These are phyloP conservation scores for Copromyces sp. DNA, from an alignment of 495 filamentous ascomycete genomes.

Conservation along the genomic window DNA sequence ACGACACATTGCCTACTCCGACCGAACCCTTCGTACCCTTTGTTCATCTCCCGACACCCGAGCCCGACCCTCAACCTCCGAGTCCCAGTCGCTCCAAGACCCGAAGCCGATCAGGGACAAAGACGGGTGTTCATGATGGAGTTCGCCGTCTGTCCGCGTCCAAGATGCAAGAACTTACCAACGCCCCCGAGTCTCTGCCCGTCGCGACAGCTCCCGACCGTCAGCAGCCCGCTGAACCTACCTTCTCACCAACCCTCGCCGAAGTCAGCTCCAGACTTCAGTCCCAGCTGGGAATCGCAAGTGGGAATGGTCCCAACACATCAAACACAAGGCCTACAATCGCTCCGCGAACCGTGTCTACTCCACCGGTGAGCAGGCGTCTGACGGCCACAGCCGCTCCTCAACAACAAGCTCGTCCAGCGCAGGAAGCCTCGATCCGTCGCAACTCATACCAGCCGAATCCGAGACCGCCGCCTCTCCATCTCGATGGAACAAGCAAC, in stretches of 20 bases:
- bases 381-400: neutral
- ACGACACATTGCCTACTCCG: conserved; percentile 2
- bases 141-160: conserved; percentile 45
- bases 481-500: conserved; percentile 18
- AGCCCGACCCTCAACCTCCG: neutral
- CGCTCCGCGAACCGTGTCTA: conserved; percentile 31
- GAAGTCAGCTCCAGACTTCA: conserved; percentile 15
- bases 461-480: conserved; percentile 18
- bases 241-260: conserved; percentile 25
- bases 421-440: conserved; percentile 13
- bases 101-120: conserved; percentile 23
- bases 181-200: conserved; percentile 42
- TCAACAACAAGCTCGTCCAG: conserved; percentile 19
- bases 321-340: conserved; percentile 4
- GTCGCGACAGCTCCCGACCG: conserved; percentile 23
- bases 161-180: conserved; percentile 45
- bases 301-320: neutral
- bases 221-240: conserved; percentile 14
- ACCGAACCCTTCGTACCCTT: neutral
- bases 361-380: conserved; percentile 32
- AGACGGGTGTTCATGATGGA: conserved; percentile 29
- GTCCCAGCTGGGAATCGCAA: neutral
- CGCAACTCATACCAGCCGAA: conserved; percentile 25
- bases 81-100: conserved; percentile 7
- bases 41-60: neutral